Conservation (phyloP, 2,329 filamentous ascomycete species). For the Trichoderma lentiforme region DNA sequence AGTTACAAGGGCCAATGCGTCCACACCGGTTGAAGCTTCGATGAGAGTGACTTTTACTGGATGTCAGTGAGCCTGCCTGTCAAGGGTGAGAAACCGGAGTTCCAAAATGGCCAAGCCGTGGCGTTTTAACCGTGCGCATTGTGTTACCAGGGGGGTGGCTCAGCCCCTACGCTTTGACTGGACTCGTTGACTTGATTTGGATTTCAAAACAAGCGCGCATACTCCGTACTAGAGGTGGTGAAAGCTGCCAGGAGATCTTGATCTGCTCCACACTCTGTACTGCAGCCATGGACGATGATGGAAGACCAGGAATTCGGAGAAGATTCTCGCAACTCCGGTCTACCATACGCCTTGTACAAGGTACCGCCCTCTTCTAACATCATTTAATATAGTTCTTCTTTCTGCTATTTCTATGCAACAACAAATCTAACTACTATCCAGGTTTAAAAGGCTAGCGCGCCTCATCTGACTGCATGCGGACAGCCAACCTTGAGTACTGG, state of each 20-base stretch:
- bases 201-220: neutral
- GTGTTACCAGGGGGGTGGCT: neutral
- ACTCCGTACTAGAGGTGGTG: neutral
- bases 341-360: neutral
- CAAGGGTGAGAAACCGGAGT: neutral
- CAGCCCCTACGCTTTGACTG: neutral
- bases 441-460: neutral
- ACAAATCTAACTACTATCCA: neutral
- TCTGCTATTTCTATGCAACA: neutral
- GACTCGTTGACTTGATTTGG: neutral
- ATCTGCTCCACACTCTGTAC: neutral
- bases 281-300: neutral
- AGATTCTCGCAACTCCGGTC: neutral
- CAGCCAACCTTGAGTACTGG: neutral
- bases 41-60: neutral
- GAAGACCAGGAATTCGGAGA: no score
- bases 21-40: neutral
- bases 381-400: neutral
- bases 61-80: neutral
- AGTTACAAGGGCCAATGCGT: neutral
- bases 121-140: neutral
- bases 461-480: neutral
- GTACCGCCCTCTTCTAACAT: neutral
- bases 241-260: neutral
- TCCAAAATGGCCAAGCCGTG: neutral